phyloP scores from a whole-genome alignment of 2,329 filamentous ascomycete genomes.

The Aphanocladium album region DNA sequence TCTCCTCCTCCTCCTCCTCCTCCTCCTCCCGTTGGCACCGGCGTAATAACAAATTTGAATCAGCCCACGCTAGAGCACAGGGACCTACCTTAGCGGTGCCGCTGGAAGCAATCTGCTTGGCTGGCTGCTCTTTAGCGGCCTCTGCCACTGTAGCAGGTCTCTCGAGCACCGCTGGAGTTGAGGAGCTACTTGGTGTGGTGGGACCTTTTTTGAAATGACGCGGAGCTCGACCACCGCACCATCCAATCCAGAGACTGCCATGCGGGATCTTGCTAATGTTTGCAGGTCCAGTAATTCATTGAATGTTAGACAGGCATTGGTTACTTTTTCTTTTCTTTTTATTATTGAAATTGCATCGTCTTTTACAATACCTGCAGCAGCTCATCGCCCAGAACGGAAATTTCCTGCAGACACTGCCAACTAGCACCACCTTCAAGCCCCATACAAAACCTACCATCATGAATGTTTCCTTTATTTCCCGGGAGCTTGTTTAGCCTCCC shows the following conservation, averaged over 20 bases:
- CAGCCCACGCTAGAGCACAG: background rate
- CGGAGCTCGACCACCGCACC: background rate
- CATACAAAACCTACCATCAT: background rate
- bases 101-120: too few species aligned
- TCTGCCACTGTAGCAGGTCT: too few species aligned
- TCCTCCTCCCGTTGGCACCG: background rate
- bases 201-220: conserved; percentile 9
- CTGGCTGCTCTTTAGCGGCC: too few species aligned
- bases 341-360: conserved; percentile 6
- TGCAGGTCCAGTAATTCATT: background rate
- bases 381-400: too few species aligned
- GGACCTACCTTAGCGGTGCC: background rate
- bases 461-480: background rate
- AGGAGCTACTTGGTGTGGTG: too few species aligned
- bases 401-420: too few species aligned
- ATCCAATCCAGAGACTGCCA: background rate
- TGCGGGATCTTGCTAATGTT: background rate
- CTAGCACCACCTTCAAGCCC: too few species aligned
- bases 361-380: too few species aligned
- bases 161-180: too few species aligned
- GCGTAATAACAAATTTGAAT: background rate
- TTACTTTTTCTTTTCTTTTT: too few species aligned
- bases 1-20: background rate
- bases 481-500: background rate
- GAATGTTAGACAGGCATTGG: background rate